Base-by-base conservation (phyloP, 2,329 filamentous ascomycete species). In the Pseudocercospora ulei region DNA sequence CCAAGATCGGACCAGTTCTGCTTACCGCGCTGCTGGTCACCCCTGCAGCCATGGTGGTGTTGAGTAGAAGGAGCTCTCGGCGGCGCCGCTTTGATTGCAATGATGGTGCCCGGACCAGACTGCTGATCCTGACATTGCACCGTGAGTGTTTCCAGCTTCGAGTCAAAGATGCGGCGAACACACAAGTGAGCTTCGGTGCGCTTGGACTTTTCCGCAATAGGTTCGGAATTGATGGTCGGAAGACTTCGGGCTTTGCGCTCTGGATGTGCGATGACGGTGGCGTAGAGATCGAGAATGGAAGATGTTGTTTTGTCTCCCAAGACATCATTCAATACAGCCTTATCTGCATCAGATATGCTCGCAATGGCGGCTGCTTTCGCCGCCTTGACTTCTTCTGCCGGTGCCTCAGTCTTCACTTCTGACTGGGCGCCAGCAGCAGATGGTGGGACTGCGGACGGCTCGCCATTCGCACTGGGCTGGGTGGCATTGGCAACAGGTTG, bases 151-250 rank as follows among this genome's bases (percentile, higher is more conserved):
- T 93, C 83, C 35, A 94, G 70, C 39, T 75, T 73, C 2, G 78
- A 80, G n/a, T 69, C 67, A 60, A 94, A 94, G 44, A 93, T 79
- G 25, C 79, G 78, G 16, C 87, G 82, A 29, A 94, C 67, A 5
- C 68, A 65, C 48, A 75, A 65, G 56, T 84, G 80, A 5, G 81
- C 71, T 46, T 72, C 65, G 23, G 75, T 76, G 5, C 79, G 75
- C 39, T 68, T 57, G 11, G 72, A 69, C 48, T 78, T 77, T 50
- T 81, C 76, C 3, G 65, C 60, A 24, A 82, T 72, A 3, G 68
- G 62, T 5, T 66, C 60, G 1, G 72, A 71, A 7, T 64, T 64
- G 23, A 81, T 55, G 3, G 64, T 63, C 4, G 69, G 68, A 46
- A 78, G 70, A 14, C 72, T 69, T 35, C 66, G 62, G 0, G 75